Percentiles rank a stretch among this genome's conserved stretches.
Evolutionary conservation across 2,329 filamentous ascomycete genomes (phyloP).

Genomic region (Trichoderma brevicompactum): DNA sequence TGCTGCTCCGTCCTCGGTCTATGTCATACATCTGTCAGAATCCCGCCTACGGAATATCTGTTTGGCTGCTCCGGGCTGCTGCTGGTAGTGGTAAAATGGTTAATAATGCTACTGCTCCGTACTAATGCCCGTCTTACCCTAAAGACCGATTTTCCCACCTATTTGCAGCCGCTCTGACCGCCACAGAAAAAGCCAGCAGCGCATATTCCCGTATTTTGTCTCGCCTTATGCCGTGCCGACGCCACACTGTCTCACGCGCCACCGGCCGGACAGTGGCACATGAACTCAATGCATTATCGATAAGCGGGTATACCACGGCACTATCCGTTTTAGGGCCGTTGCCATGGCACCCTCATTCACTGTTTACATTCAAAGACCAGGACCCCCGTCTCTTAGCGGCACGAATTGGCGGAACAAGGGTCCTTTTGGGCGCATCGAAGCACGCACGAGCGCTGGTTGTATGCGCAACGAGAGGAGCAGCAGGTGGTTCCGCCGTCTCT

Average conservation of each 20-base stretch:
- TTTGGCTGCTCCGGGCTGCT: neutral
- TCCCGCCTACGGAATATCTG: neutral
- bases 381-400: constrained; percentile 27
- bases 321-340: constrained; percentile 34
- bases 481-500: constrained; percentile 21
- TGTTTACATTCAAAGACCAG: constrained; percentile 44
- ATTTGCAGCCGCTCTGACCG: too few relatives aligned
- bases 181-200: too few relatives aligned
- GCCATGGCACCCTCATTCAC: constrained; percentile 44
- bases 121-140: too few relatives aligned
- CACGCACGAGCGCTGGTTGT: constrained; percentile 24
- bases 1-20: neutral
- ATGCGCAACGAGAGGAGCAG: constrained; percentile 11
- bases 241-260: neutral
- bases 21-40: neutral
- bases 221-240: too few relatives aligned
- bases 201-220: too few relatives aligned
- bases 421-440: constrained; percentile 20
- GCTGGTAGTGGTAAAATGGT: too few relatives aligned
- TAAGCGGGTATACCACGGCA: constrained; percentile 35
- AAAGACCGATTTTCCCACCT: too few relatives aligned
- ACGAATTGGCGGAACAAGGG: constrained; percentile 28
- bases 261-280: neutral
- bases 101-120: too few relatives aligned
- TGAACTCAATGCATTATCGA: constrained; percentile 30